Base-by-base conservation (phyloP, 352 stramenopile species). In the Plasmopara muralis region DNA sequence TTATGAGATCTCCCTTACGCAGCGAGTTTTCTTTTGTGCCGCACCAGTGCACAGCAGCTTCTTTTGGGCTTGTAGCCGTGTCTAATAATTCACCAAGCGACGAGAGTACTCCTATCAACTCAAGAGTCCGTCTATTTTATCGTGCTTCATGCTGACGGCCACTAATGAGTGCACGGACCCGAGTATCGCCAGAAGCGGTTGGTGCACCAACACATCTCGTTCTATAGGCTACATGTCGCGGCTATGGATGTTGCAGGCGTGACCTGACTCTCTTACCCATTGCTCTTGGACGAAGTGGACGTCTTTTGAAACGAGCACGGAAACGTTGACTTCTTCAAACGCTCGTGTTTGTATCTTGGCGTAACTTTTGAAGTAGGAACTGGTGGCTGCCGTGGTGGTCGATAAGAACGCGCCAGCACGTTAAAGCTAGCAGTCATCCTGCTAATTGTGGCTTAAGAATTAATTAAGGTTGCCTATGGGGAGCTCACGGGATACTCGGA, bases 1-100 rank as follows among this genome's bases (percentile, higher is more conserved):
- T 65, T 91, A 58, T 64, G 69, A 2, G 76, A 89, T 29, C n/a
- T n/a, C 81, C 81, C 8, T 54, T 70, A 43, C 76, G 81, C 39
- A 89, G 76, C 53, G 81, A 88, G 49, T 91, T 88, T 57, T 77
- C 78, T 10, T 91, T 91, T 47, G 77, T 91, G 49, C 77, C 81
- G 46, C 81, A 91, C 55, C 76, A 87, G 48, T 88, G 89, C 61
- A 72, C 88, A 15, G 66, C 72, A 40, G 72, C 70, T 8, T 68
- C 72, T n/a, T 25, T 56, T 28, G 62, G 73, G 53, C 45, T 74
- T 38, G 62, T 67, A 48, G 52, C 67, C 18, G 51, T 41, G 33
- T 64, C 64, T 1, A 41, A 64, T 43, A 57, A 65, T 12, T 78
- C 74, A 20, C 62, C 64, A 2, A 73, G 65, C 37, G 68, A 89